Percentiles rank a stretch among this genome's conserved stretches.
Conservation (phyloP, 1,284 basidiomycete genomes). For the Cryptococcus wingfieldii region DNA sequence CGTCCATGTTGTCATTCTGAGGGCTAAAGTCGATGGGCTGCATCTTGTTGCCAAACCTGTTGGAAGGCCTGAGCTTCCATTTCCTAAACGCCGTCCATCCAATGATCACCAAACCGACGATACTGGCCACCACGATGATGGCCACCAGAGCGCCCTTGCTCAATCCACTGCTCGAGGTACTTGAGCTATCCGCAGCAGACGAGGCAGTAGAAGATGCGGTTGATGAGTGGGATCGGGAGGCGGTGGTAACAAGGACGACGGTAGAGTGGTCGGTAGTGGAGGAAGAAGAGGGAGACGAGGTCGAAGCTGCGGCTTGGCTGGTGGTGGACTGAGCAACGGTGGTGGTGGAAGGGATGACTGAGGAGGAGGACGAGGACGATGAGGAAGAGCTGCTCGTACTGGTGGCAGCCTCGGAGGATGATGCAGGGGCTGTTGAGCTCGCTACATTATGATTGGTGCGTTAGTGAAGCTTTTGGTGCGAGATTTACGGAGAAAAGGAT, state of each 20-base stretch:
- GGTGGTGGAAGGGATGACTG: constrained; percentile 4
- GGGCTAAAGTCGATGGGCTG: constrained; percentile 60
- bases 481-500: too few species aligned
- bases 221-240: constrained; percentile 10
- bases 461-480: background rate
- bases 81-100: constrained; percentile 86
- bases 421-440: background rate
- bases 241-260: constrained; percentile 18
- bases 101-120: constrained; percentile 63
- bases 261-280: constrained; percentile 15
- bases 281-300: background rate
- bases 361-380: constrained; percentile 1
- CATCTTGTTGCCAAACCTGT: constrained; percentile 68
- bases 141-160: constrained; percentile 62
- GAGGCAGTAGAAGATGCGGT: constrained; percentile 17
- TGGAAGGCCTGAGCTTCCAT: constrained; percentile 78
- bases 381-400: background rate
- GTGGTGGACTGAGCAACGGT: constrained; percentile 1
- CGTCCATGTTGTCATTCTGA: constrained; percentile 58
- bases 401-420: background rate
- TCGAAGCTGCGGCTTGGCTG: background rate
- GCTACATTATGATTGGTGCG: background rate
- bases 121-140: constrained; percentile 66
- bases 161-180: constrained; percentile 27
- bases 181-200: constrained; percentile 16